Percentiles rank a stretch among this genome's conserved stretches.
Evolutionary conservation across 177 flowering plant genomes (phyloP).

Genomic region (Telopea speciosissima): DNA sequence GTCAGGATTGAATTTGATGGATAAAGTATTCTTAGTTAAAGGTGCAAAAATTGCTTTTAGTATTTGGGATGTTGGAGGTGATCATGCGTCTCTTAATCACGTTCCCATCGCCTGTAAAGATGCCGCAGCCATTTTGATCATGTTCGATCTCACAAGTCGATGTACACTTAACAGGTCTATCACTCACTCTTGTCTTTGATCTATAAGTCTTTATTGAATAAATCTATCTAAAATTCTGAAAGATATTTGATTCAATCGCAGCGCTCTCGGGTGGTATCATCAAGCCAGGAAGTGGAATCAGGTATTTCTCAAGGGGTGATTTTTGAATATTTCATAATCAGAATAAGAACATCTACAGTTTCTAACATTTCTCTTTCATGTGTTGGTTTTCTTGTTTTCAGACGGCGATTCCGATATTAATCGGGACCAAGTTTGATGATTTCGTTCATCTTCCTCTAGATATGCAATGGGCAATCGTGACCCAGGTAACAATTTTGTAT

Average conservation of each 20-base stretch:
- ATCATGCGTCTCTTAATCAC: slow-evolving; percentile 46
- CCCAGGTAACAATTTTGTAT: slow-evolving; percentile 45
- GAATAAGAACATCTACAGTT: neutral
- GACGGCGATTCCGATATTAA: slow-evolving; percentile 77
- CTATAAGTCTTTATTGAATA: neutral
- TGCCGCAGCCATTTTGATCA: slow-evolving; percentile 68
- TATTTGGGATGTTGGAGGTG: slow-evolving; percentile 97
- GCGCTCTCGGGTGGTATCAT: slow-evolving; percentile 77
- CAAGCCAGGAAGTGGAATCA: slow-evolving; percentile 83
- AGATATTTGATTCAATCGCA: slow-evolving; percentile 26
- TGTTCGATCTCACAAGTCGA: slow-evolving; percentile 87
- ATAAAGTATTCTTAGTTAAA: slow-evolving; percentile 49
- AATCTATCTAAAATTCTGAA: neutral
- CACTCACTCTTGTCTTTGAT: neutral
- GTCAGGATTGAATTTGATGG: slow-evolving; percentile 75
- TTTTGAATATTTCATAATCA: neutral
- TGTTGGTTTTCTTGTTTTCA: slow-evolving; percentile 18
- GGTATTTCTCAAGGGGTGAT: slow-evolving; percentile 33
- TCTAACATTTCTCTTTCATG: neutral
- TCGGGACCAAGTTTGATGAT: slow-evolving; percentile 93
- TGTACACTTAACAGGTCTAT: slow-evolving; percentile 66
- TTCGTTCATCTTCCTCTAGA: slow-evolving; percentile 69
- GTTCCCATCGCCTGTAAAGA: slow-evolving; percentile 81
- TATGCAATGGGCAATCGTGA: slow-evolving; percentile 71
- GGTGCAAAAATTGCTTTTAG: slow-evolving; percentile 72